Conservation (phyloP, 2,329 filamentous ascomycete genomes). For the Trichoderma koningiopsis region DNA sequence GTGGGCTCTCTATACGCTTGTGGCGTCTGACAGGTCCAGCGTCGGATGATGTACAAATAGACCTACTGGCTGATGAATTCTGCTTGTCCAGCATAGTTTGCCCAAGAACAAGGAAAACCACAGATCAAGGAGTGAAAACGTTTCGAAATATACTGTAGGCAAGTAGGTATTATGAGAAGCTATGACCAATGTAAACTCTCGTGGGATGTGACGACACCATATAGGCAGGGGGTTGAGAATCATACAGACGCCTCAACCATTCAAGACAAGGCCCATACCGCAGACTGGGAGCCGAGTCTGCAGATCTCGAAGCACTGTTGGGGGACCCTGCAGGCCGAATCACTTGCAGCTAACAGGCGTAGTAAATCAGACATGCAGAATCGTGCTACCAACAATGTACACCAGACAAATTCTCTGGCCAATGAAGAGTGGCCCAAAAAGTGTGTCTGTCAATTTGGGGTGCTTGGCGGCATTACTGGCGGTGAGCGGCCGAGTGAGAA, state of each 20-base stretch:
- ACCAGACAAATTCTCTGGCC: background rate
- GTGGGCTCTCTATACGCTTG: background rate
- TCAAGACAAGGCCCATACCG: background rate
- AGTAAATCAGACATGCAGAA: background rate
- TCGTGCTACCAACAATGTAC: background rate
- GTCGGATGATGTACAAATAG: background rate
- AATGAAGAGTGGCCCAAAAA: background rate
- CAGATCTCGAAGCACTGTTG: slow-evolving; percentile 2
- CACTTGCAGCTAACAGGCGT: slow-evolving; percentile 12
- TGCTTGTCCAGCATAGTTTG: background rate
- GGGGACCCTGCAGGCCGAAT: slow-evolving; percentile 10
- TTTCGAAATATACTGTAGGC: background rate
- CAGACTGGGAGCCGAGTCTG: background rate
- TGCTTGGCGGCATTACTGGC: slow-evolving; percentile 14
- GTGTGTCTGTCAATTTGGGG: background rate
- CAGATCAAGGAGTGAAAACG: background rate
- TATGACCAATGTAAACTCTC: background rate
- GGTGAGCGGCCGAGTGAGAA: background rate
- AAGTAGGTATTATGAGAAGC: background rate
- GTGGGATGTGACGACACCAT: background rate
- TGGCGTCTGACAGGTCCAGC: slow-evolving; percentile 16
- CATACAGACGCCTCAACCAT: background rate
- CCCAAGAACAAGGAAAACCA: background rate
- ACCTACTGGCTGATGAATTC: background rate
- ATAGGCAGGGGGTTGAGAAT: background rate